Conservation (phyloP, 1,139 yeast genomes). For the Sugiyamaella paludigena region DNA sequence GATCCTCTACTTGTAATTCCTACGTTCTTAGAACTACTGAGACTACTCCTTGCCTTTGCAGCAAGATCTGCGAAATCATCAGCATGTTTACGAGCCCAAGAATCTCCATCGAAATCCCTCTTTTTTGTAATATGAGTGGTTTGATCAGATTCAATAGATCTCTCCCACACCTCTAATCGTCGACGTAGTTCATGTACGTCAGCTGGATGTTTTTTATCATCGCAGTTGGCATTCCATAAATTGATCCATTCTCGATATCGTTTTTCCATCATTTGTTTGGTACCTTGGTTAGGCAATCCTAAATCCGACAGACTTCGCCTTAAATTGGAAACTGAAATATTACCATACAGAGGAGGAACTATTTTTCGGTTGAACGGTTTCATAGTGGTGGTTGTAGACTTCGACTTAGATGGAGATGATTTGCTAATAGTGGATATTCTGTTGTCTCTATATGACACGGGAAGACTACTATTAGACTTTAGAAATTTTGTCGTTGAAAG, state of each 20-base stretch:
- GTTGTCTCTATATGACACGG: not conserved
- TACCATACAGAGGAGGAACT: slow-evolving; percentile 8
- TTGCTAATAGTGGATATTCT: not conserved
- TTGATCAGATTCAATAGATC: slow-evolving; percentile 12
- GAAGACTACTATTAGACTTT: not conserved
- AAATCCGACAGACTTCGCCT: slow-evolving; percentile 56
- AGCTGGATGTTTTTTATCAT: slow-evolving; percentile 61
- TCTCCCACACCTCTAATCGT: slow-evolving; percentile 69
- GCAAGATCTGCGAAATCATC: slow-evolving; percentile 54
- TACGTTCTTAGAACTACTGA: no score
- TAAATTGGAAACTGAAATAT: slow-evolving; percentile 55
- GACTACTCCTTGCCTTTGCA: slow-evolving; percentile 43
- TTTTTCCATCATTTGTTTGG: slow-evolving; percentile 59
- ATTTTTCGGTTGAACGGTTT: slow-evolving; percentile 57
- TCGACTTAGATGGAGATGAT: slow-evolving; percentile 26
- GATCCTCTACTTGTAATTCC: no score
- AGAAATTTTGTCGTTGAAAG: slow-evolving; percentile 2
- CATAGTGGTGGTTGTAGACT: slow-evolving; percentile 42
- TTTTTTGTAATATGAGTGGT: slow-evolving; percentile 14
- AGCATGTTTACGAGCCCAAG: slow-evolving; percentile 52
- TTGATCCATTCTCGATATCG: slow-evolving; percentile 78
- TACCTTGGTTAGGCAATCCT: slow-evolving; percentile 61
- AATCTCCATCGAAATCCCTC: slow-evolving; percentile 43
- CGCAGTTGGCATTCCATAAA: slow-evolving; percentile 79
- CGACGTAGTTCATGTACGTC: slow-evolving; percentile 49